Percentiles rank a stretch among this genome's conserved stretches.
These are phyloP conservation scores for Beauveria asiatica DNA, from an alignment of 2,329 filamentous ascomycete species.

Conservation along the genomic window DNA sequence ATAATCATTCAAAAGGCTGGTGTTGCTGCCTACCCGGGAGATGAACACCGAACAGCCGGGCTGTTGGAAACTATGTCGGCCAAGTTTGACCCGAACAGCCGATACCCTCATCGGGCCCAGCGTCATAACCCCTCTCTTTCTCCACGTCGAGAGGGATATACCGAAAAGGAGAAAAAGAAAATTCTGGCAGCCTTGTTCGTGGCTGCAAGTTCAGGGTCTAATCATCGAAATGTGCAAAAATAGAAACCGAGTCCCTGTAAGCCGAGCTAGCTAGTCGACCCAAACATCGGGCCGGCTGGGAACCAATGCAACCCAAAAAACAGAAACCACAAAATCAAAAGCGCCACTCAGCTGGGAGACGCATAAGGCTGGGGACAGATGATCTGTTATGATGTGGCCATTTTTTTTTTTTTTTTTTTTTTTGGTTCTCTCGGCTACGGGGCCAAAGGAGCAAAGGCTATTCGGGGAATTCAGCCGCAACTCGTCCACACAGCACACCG, in stretches of 20 bases:
- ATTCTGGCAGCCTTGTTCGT: not conserved
- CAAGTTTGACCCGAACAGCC: not conserved
- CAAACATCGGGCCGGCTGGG: not conserved
- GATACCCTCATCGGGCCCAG: not conserved
- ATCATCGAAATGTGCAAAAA: not conserved
- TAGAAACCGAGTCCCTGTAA: not conserved
- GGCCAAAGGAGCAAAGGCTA: not conserved
- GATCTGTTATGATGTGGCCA: not conserved
- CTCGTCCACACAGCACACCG: not conserved
- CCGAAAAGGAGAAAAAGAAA: not conserved
- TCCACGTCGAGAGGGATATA: not conserved
- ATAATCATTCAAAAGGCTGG: not conserved
- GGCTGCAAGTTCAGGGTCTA: not conserved
- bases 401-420: not conserved
- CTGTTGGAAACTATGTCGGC: not conserved
- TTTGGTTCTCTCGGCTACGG: not conserved
- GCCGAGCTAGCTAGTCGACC: not conserved
- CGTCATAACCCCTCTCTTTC: not conserved
- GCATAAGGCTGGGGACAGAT: not conserved
- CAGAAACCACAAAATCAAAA: not conserved
- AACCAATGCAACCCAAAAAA: not conserved
- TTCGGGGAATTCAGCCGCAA: not conserved
- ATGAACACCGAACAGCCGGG: no score
- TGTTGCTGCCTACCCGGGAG: not conserved
- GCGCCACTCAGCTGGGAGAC: constrained; percentile 1